Base-by-base conservation (phyloP, 305 asterid genomes). In the Ilex paraguariensis region DNA sequence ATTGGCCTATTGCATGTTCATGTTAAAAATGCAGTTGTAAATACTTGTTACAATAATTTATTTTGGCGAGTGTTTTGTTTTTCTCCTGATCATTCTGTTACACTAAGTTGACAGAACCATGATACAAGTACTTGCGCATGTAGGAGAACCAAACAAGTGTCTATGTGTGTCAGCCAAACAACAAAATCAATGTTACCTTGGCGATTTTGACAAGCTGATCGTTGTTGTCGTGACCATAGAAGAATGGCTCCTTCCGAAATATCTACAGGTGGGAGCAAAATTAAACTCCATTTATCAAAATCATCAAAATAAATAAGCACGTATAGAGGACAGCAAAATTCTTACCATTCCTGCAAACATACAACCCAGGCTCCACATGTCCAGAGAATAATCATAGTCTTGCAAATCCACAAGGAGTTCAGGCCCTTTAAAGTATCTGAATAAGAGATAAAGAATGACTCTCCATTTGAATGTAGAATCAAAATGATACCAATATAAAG, bases 291-390 rank as follows among this genome's bases (percentile, higher is more conserved):
- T 46, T 9, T 46, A 56, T 48, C 51, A 57, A 31, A 56, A 31
- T 45, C 15, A 63, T 60, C 63, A 16, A 51, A 8, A 42, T 57
- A 5, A n/a, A 53, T 14, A 32, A 28, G 12, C 63, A 59, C 50
- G 13, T 6, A 42, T 11, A 42, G 48, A 42, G 48, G 48, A 6
- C 48, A 6, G 48, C 48, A 13, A 11, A 13, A 15, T 15, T 17
- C 80, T 72, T 53, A 86, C 95, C 91, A 86, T 86, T 66, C 91
- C 91, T 39, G 91, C 91, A 77, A 86, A 84, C 95, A 86, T 86
- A 67, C 95, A 86, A 60, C 95, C 95, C 64, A 86, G 82, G 74
- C 95, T 83, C 95, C 95, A 83, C 84, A 81, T 69, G 72, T 81
- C 91, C 59, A 84, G 71, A 57, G 91, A 86, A 71, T 86, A 86